Percentiles rank a stretch among this genome's conserved stretches.
Evolutionary conservation across 129 eudicot genomes (phyloP).

Genomic region (Calendula officinalis): DNA sequence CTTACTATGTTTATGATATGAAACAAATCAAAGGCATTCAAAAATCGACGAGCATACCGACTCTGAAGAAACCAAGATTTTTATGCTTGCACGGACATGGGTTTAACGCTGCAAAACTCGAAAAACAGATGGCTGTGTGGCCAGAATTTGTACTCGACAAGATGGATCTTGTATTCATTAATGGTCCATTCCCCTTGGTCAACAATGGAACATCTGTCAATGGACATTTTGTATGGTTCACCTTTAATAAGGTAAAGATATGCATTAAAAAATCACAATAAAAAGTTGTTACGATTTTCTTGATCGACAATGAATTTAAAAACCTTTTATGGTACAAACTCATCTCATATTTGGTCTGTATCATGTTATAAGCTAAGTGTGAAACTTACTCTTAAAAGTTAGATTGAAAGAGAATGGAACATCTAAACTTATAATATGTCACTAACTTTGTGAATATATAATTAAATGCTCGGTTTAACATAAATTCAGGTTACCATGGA

Average conservation of each 20-base stretch:
- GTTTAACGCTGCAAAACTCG: not conserved
- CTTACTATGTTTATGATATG: too few relatives aligned
- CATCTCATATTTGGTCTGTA: not conserved
- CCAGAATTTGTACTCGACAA: not conserved
- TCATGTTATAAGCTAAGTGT: too few relatives aligned
- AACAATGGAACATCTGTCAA: not conserved
- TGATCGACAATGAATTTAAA: not conserved
- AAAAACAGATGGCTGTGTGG: not conserved
- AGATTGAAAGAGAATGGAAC: too few relatives aligned
- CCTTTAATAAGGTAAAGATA: not conserved
- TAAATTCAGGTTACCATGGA: constrained; percentile 24
- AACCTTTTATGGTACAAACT: not conserved
- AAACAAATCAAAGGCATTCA: not conserved
- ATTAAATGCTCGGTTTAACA: not conserved
- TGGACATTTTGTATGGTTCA: not conserved
- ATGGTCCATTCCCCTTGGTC: not conserved
- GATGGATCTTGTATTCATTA: not conserved
- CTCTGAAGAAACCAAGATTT: constrained; percentile 11
- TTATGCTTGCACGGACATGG: constrained; percentile 11
- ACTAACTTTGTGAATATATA: too few relatives aligned
- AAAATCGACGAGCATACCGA: not conserved
- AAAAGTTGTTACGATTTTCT: not conserved
- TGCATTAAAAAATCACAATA: not conserved
- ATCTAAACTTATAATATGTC: too few relatives aligned
- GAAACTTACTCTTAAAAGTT: too few relatives aligned